Base-by-base conservation (phyloP, 768 basidiomycete species). In the Candolleomyces eurysporus region DNA sequence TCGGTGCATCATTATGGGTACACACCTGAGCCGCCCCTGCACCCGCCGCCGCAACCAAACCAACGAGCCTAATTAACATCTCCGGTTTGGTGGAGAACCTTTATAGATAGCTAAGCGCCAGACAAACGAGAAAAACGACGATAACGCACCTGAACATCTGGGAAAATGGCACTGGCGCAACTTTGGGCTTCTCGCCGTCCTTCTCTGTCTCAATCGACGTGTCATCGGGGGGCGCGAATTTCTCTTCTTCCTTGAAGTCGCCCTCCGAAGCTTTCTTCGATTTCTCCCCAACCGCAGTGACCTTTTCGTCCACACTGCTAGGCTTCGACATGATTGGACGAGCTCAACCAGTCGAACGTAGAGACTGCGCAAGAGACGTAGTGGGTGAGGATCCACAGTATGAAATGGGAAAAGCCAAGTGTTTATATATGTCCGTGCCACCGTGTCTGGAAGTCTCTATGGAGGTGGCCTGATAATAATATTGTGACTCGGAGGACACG, bases 21-120 rank as follows among this genome's bases (percentile, higher is more conserved):
- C 76, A 21, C 61, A 88, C 88, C 79, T 90, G 88, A 43, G 91
- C 83, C 19, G 89, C 85, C 21, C 92, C 92, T 9, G 88, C 85
- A 0, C 76, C 85, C 14, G 77, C 80, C 0, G 93, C 90, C 11
- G 82, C 78, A 17, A 90, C 63, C 32, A 92, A 46, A 26, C 89
- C 92, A 63, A 93, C 74, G 21, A 77, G 63, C 69, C 94, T 78
- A 26, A 92, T 62, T 51, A 77, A 60, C 0, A 87, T 64, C 70
- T 96, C 94, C 22, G 79, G 73, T 19, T 63, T 78, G 0, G 89
- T 94, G 0, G 89, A 79, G 72, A 87, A 93, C 4, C 91, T 86
- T 22, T 21, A n/a, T 1, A 19, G 4, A 26, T 8, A 58, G 42
- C 42, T 59, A 50, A 59, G 26, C 21, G 26, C 6, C 4, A 43